These are phyloP conservation scores for Nitzschia putrida DNA, from an alignment of 108 stramenopile species.

Conservation along the genomic window DNA sequence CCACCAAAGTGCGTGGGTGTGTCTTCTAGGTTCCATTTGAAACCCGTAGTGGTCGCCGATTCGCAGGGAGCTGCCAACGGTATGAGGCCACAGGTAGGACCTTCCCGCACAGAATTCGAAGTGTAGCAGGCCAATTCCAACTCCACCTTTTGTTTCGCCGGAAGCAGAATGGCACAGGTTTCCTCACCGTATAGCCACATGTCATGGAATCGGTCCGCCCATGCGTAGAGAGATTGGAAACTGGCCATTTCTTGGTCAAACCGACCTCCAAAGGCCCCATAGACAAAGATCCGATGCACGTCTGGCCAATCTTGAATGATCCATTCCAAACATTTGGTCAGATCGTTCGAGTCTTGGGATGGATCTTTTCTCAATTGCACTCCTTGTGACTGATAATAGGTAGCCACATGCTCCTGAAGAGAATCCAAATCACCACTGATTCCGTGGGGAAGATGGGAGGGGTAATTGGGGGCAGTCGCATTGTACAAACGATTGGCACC, in stretches of 20 bases:
- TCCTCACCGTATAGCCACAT: constrained; percentile 72
- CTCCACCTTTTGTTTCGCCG: constrained; percentile 43
- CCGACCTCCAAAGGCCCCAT: constrained; percentile 86
- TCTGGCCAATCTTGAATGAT: constrained; percentile 5
- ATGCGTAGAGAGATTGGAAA: constrained; percentile 68
- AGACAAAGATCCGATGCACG: constrained; percentile 42
- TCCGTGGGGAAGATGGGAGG: constrained; percentile 60
- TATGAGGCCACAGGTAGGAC: constrained; percentile 84
- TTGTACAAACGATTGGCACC: constrained; percentile 91
- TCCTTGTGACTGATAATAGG: constrained; percentile 62
- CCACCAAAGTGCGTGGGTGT: constrained; percentile 73
- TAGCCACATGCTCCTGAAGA: constrained; percentile 60
- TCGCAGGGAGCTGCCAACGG: constrained; percentile 68
- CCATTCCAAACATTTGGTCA: constrained; percentile 64
- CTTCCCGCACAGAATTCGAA: constrained; percentile 52
- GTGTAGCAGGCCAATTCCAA: constrained; percentile 48
- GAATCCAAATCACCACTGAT: constrained; percentile 95
- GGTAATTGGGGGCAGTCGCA: constrained; percentile 12
- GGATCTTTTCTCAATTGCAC: constrained; percentile 55
- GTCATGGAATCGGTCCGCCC: constrained; percentile 47
- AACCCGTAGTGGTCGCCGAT: constrained; percentile 57
- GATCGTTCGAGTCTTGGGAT: constrained; percentile 88
- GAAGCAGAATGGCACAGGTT: constrained; percentile 66
- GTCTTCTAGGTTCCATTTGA: constrained; percentile 80
- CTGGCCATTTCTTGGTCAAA: constrained; percentile 90